These are phyloP conservation scores for Moringa oleifera DNA, from an alignment of 345 rosid genomes.

Conservation along the genomic window DNA sequence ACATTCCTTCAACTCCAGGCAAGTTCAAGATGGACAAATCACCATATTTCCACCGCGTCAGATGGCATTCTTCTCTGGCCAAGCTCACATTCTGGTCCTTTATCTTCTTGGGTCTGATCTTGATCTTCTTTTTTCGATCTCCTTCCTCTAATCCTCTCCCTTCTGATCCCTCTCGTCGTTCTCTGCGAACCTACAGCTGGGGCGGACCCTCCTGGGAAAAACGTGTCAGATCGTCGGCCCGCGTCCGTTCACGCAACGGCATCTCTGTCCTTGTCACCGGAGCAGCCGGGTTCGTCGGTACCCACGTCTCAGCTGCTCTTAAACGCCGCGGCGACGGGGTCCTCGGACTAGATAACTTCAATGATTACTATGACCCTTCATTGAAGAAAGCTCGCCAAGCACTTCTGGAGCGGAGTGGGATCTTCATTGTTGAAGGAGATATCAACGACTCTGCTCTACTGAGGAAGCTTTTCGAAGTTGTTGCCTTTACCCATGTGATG, in stretches of 20 bases:
- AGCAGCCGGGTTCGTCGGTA: conserved; percentile 91
- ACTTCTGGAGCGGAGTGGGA: conserved; percentile 66
- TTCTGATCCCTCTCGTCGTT: conserved; percentile 80
- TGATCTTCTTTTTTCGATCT: conserved; percentile 77
- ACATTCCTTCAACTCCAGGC: conserved; percentile 83
- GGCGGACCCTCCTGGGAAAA: conserved; percentile 84
- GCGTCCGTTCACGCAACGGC: conserved; percentile 56
- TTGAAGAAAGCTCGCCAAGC: conserved; percentile 83
- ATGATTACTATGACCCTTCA: conserved; percentile 82
- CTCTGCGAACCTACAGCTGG: conserved; percentile 65
- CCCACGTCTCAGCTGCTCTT: conserved; percentile 76
- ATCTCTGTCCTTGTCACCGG: conserved; percentile 83
- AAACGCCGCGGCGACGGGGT: conserved; percentile 92
- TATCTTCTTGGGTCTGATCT: conserved; percentile 65
- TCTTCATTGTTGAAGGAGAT: conserved; percentile 85
- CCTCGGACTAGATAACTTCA: conserved; percentile 81
- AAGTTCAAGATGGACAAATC: conserved; percentile 97
- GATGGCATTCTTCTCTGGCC: conserved; percentile 71
- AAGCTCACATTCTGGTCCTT: conserved; percentile 86
- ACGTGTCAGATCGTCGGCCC: conserved; percentile 57
- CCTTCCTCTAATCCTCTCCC: conserved; percentile 49
- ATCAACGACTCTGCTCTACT: conserved; percentile 69
- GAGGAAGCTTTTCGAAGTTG: conserved; percentile 69
- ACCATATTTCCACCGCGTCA: conserved; percentile 40
- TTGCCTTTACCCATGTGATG: conserved; percentile 83